Evolutionary conservation across 2,329 filamentous ascomycete genomes (phyloP).

Genomic region (Cadophora sp.): DNA sequence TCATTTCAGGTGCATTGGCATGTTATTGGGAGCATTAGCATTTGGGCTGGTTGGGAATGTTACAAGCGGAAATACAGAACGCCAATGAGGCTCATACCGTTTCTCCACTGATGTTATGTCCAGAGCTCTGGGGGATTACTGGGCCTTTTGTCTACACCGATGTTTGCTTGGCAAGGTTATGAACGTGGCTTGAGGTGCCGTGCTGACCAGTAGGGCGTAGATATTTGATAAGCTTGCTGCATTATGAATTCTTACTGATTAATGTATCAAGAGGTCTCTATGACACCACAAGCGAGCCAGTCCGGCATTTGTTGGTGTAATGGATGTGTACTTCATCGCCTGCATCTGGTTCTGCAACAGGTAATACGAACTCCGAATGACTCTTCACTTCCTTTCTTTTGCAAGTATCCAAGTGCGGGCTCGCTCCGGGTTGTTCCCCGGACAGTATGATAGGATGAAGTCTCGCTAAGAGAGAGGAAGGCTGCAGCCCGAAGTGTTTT

Average conservation of each 20-base stretch:
- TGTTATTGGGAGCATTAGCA: background rate
- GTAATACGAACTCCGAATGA: too few species aligned
- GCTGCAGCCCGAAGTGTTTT: too few species aligned
- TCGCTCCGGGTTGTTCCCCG: too few species aligned
- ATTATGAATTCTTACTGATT: too few species aligned
- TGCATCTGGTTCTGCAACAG: too few species aligned
- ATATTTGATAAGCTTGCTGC: background rate
- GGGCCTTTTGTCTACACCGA: background rate
- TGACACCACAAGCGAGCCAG: background rate
- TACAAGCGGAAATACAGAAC: background rate
- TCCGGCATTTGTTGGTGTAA: too few species aligned
- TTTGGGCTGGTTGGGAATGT: background rate
- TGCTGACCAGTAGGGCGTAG: background rate
- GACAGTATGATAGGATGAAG: too few species aligned
- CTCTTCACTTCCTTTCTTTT: too few species aligned
- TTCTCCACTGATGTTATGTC: background rate
- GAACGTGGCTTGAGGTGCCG: too few species aligned
- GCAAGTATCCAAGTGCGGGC: too few species aligned
- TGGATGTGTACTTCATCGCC: too few species aligned
- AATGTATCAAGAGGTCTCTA: background rate
- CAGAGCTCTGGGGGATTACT: background rate
- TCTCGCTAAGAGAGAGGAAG: too few species aligned
- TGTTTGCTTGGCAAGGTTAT: background rate
- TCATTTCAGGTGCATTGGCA: background rate
- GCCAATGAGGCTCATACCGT: background rate